Base-by-base conservation (phyloP, 108 stramenopile genomes). In the Nitzschia inconspicua region DNA sequence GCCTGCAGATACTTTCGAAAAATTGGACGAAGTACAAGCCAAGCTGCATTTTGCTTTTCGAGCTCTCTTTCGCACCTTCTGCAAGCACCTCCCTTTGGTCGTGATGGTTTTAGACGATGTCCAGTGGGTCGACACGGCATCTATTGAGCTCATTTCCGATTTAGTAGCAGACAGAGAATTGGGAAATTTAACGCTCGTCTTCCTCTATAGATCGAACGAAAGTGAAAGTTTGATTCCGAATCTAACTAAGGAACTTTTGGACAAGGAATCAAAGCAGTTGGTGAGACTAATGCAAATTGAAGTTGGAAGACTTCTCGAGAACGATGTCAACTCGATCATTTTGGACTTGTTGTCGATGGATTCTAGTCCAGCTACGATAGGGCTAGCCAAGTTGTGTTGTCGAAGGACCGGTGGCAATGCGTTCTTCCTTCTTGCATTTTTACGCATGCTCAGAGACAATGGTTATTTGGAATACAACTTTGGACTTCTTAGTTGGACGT, bases 51-150 rank as follows among this genome's bases (percentile, higher is more conserved):
- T 43, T 60, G 60, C n/a, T 13, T 47, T 60, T 42, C 44, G 46
- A 4, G 30, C 19, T 5, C 25, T 58, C 4, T 28, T n/a, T n/a
- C n/a, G n/a, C n/a, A n/a, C n/a, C n/a, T n/a, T n/a, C n/a, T n/a
- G n/a, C n/a, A n/a, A n/a, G 11, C 27, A 27, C 22, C 29, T 35
- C 25, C 6, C 24, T 18, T 58, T 58, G 16, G 13, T 68, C 24
- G 66, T 73, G 7, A 39, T 83, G 23, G 76, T 76, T 47, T 13
- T 74, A 25, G 82, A 83, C 48, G 83, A 84, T 52, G 36, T 84
- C 22, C 83, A 84, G 25, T 84, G 83, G 83, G 74, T 70, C 2
- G 83, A 84, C 58, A 39, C 60, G 1, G 61, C 65, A 2, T 77
- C 75, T 4, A 65, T 80, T 22, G 74, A 72, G 10, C n/a, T 84